These are phyloP conservation scores for Cordyceps cateniannulata DNA, from an alignment of 2,329 filamentous ascomycete species.

Conservation along the genomic window DNA sequence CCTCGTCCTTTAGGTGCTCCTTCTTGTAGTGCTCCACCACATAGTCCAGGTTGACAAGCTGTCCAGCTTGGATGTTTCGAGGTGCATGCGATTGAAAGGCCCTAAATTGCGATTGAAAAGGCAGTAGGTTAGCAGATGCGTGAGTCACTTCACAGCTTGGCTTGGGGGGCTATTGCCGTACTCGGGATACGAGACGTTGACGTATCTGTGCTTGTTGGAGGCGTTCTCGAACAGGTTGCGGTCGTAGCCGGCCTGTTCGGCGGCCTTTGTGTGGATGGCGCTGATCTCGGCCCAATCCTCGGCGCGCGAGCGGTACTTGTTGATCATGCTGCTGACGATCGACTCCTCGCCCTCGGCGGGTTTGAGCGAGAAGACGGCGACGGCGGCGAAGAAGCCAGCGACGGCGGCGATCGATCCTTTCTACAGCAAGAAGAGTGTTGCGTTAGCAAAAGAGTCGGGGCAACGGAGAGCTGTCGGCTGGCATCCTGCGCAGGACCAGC, in stretches of 20 bases:
- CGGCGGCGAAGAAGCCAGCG: slow-evolving; percentile 4
- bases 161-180: slow-evolving; percentile 30
- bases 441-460: neutral
- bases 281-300: slow-evolving; percentile 48
- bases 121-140: slow-evolving; percentile 17
- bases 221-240: slow-evolving; percentile 46
- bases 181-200: slow-evolving; percentile 53
- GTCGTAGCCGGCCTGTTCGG: slow-evolving; percentile 53
- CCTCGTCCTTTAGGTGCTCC: slow-evolving; percentile 48
- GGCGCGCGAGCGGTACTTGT: slow-evolving; percentile 39
- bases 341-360: slow-evolving; percentile 46
- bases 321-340: slow-evolving; percentile 38
- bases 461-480: neutral
- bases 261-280: slow-evolving; percentile 41
- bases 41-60: slow-evolving; percentile 47
- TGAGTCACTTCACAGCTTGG: neutral
- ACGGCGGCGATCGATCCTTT: slow-evolving; percentile 41
- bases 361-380: slow-evolving; percentile 39
- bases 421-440: slow-evolving; percentile 27
- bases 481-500: neutral
- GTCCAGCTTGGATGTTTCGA: slow-evolving; percentile 49
- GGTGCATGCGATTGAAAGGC: slow-evolving; percentile 43
- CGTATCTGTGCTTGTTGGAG: slow-evolving; percentile 35
- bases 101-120: slow-evolving; percentile 27
- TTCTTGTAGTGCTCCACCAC: slow-evolving; percentile 52